Evolutionary conservation across 1,139 yeast genomes (phyloP).

Genomic region (Blastobotrys buckinghamii): DNA sequence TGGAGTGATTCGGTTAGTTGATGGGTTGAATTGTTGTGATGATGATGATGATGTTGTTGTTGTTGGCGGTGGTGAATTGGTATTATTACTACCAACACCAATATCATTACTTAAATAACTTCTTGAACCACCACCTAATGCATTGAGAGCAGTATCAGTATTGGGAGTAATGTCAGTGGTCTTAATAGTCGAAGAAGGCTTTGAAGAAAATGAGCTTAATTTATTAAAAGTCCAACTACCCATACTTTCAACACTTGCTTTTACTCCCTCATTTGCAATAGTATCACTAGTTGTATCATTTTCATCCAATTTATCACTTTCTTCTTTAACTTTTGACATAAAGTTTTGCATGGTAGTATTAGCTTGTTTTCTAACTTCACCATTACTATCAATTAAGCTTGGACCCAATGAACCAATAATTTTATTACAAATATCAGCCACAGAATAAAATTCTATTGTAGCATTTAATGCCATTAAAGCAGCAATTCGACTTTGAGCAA

Average conservation of each 20-base stretch:
- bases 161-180: neutral
- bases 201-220: neutral
- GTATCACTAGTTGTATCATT: neutral
- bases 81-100: too few species aligned
- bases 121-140: too few species aligned
- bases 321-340: constrained; percentile 56
- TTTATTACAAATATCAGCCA: constrained; percentile 73
- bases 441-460: constrained; percentile 59
- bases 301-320: constrained; percentile 37
- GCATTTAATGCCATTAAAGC: constrained; percentile 71
- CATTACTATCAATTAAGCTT: constrained; percentile 67
- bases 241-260: constrained; percentile 1
- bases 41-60: too few species aligned
- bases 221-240: constrained; percentile 3
- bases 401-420: constrained; percentile 85
- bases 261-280: constrained; percentile 10
- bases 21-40: too few species aligned
- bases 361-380: constrained; percentile 68
- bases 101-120: too few species aligned
- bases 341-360: constrained; percentile 58
- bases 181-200: neutral
- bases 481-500: constrained; percentile 68
- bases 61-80: neutral
- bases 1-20: neutral
- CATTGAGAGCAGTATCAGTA: neutral